Evolutionary conservation across 148 eudicot genomes (phyloP).

Genomic region (Persicaria tinctoria): DNA sequence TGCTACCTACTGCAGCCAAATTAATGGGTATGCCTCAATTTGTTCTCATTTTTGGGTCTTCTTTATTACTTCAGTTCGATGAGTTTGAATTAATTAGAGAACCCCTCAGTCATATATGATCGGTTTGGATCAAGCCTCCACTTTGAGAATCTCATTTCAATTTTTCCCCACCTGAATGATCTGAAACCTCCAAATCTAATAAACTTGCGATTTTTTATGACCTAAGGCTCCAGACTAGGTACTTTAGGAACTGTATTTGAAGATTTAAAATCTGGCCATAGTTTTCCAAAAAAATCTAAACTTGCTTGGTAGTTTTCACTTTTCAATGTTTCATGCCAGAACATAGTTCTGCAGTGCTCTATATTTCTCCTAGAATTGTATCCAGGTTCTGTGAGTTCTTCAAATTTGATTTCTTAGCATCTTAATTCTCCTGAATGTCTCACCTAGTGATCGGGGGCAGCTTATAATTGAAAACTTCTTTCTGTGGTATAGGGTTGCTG

Average conservation of each 20-base stretch:
- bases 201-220: too few species aligned
- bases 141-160: constrained; percentile 6
- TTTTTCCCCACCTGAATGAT: not conserved
- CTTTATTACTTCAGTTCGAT: not conserved
- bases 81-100: not conserved
- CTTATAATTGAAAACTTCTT: not conserved
- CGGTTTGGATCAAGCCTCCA: not conserved
- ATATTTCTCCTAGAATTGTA: not conserved
- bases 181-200: not conserved
- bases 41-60: constrained; percentile 62
- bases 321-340: not conserved
- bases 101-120: not conserved
- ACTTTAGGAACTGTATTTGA: not conserved
- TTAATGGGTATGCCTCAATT: constrained; percentile 17
- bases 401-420: not conserved
- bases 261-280: too few species aligned
- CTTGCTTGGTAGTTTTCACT: too few species aligned
- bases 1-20: constrained; percentile 28
- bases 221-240: too few species aligned
- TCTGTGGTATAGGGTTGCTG: constrained; percentile 59
- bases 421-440: not conserved
- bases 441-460: not conserved
- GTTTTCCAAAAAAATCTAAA: too few species aligned
- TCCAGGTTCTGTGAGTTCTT: not conserved
- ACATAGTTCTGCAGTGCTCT: not conserved